Conservation (phyloP, 2,329 filamentous ascomycete genomes). For the Verticillium nubilum region DNA sequence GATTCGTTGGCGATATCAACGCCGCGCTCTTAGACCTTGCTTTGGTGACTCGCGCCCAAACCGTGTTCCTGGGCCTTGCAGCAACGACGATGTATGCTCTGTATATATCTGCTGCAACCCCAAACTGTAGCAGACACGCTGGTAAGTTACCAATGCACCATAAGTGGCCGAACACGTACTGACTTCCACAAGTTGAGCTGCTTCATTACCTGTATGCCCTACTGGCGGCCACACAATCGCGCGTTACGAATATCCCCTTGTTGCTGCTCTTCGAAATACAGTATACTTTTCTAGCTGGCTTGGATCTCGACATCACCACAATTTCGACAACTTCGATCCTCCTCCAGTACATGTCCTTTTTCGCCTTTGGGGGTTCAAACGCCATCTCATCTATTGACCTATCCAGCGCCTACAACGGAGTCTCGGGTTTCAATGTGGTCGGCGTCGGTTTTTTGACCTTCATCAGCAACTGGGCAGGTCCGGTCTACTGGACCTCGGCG, state of each 20-base stretch:
- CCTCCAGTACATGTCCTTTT: slow-evolving; percentile 79
- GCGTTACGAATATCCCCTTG: slow-evolving; percentile 78
- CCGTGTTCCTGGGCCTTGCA: slow-evolving; percentile 44
- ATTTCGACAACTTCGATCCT: slow-evolving; percentile 68
- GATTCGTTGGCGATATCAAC: slow-evolving; percentile 33
- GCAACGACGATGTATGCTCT: slow-evolving; percentile 30
- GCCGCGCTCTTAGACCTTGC: slow-evolving; percentile 35
- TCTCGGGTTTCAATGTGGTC: slow-evolving; percentile 73
- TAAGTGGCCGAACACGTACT: not conserved
- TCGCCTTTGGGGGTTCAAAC: slow-evolving; percentile 85
- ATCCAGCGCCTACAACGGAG: slow-evolving; percentile 90
- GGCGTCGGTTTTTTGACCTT: slow-evolving; percentile 82
- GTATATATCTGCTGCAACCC: slow-evolving; percentile 27
- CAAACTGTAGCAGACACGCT: not conserved
- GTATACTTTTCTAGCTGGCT: slow-evolving; percentile 40
- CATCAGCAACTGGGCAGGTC: slow-evolving; percentile 83
- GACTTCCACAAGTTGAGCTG: slow-evolving; percentile 25
- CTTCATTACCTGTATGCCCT: slow-evolving; percentile 70
- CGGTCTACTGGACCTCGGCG: slow-evolving; percentile 78
- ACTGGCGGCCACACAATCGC: slow-evolving; percentile 81
- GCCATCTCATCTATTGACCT: slow-evolving; percentile 94
- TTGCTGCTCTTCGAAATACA: slow-evolving; percentile 68
- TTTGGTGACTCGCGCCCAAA: slow-evolving; percentile 41
- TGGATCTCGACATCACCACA: slow-evolving; percentile 47
- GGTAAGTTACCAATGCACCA: slow-evolving; percentile 5